Percentiles rank a stretch among this genome's conserved stretches.
phyloP scores from a whole-genome alignment of 306 rosid species.

The Cucurbita moschata region DNA sequence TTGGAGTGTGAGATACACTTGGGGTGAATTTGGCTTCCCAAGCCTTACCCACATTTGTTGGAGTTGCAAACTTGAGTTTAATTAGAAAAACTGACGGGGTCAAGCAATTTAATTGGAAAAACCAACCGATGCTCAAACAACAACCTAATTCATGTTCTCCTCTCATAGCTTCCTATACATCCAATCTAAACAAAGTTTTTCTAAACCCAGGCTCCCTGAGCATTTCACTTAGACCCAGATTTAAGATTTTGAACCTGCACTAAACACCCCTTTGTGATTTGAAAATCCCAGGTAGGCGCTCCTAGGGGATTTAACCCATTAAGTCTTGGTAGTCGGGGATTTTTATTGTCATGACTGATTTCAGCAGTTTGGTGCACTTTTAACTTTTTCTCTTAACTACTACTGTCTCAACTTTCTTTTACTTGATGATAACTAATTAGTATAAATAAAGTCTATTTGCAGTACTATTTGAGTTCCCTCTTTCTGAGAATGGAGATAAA shows the following conservation, averaged over 20 bases:
- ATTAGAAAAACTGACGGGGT: neutral
- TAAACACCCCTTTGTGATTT: neutral
- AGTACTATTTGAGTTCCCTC: neutral
- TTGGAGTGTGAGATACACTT: neutral
- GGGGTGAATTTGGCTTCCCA: neutral
- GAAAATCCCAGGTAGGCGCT: neutral
- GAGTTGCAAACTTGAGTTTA: neutral
- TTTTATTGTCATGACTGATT: neutral
- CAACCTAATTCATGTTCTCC: neutral
- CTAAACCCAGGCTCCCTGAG: neutral
- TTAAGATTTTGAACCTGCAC: neutral
- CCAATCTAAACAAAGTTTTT: neutral
- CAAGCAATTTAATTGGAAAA: neutral
- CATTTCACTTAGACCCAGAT: neutral
- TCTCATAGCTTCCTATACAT: neutral
- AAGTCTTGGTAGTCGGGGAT: neutral
- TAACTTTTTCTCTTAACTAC: neutral
- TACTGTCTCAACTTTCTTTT: neutral
- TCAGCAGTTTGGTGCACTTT: neutral
- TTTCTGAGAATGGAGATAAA: conserved; percentile 3
- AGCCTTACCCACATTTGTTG: neutral
- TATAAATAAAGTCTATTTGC: neutral
- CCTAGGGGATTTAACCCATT: neutral
- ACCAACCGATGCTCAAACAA: neutral
- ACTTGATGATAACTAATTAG: neutral